Evolutionary conservation across 2,329 filamentous ascomycete genomes (phyloP), one percentile per base, ranked within the genome.

Genomic region (Pochonia chlamydosporia): DNA sequence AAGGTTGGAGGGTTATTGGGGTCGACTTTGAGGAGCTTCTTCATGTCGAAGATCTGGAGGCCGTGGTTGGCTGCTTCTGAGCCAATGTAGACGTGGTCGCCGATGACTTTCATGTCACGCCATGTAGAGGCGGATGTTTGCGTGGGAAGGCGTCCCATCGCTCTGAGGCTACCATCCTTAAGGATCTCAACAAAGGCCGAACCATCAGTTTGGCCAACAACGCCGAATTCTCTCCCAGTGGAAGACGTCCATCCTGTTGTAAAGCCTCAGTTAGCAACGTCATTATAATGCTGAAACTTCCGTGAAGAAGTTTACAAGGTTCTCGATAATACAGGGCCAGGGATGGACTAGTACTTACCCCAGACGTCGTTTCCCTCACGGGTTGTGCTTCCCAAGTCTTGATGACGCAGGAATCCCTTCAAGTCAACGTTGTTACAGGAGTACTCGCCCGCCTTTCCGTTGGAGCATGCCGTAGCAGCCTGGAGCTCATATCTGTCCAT

Each of bases 1-100:
- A 68, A 71, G n/a, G 52, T 54, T 46, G 56, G 58, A 26, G 62
- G 68, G 14, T 60, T 63, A 5, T 67, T 57, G 0, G 72, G 67
- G 55, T 74, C 62, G 40, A 78, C 59, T 13, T 62, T 61, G n/a
- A 74, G 58, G 3, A 80, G 67, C 63, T 64, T 81, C 52, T 66
- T 74, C 66, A 82, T 69, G 54, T 84, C 79, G 49, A 84, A 84
- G 58, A 84, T 75, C 61, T 84, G 81, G n/a, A 84, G 70, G 20
- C 77, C 76, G 53, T 84, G 80, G 35, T 63, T 61, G 6, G 59
- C 56, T 1, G 76, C 74, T 53, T 72, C 69, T 18, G 66, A 67
- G 23, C 69, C 69, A 11, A 72, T 68, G 49, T 70, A 57, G 24
- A 57, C 60, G 42, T 61, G 63, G 55, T 66, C 54, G 44, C 60